Base-by-base conservation (phyloP, 495 filamentous ascomycete genomes). In the Podospora fimiseda region DNA sequence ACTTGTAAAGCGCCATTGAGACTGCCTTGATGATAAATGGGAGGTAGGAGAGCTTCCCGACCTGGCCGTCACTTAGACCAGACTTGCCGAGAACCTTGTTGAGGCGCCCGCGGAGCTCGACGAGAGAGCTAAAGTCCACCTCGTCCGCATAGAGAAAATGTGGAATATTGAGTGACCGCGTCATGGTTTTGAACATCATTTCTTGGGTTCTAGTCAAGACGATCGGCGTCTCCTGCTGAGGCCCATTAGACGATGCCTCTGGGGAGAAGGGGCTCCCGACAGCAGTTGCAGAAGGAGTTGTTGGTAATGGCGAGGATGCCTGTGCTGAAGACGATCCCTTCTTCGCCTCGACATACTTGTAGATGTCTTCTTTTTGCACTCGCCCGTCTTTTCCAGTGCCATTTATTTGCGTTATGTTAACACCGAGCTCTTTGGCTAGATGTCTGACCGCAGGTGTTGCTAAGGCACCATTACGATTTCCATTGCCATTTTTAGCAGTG, bases 171-270 rank as follows among this genome's bases (percentile, higher is more conserved):
- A 99, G 75, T 15, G 90, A 95, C 39, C 82, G 81, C 18, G 92
- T 97, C 94, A 99, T 99, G n/a, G 82, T 81, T 69, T 93, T 96
- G 81, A 95, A 96, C 94, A 99, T 99, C 62, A 88, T 84, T 16
- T 78, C 73, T 72, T 97, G 93, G 22, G 88, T 87, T 21, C 81
- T 82, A 3, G 88, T 87, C 16, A 99, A 72, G 49, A 79, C 71
- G 21, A 82, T 70, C 1, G 70, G 66, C 2, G 80, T 80, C 60
- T 97, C 94, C 27, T 74, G 71, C 61, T 89, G 86, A 18, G 68
- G 68, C 11, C 62, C 65, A 5, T 63, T 56, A 21, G 62, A 19
- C 11, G 58, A 30, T 44, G 40, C 45, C n/a, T 22, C 33, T 14
- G 61, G 53, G 1, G 50, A 51, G 43, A 50, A 48, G 15, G 52